Percentiles rank a stretch among this genome's conserved stretches.
Conservation (phyloP, 2,329 filamentous ascomycete species). For the Atkinsonella hypoxylon region DNA sequence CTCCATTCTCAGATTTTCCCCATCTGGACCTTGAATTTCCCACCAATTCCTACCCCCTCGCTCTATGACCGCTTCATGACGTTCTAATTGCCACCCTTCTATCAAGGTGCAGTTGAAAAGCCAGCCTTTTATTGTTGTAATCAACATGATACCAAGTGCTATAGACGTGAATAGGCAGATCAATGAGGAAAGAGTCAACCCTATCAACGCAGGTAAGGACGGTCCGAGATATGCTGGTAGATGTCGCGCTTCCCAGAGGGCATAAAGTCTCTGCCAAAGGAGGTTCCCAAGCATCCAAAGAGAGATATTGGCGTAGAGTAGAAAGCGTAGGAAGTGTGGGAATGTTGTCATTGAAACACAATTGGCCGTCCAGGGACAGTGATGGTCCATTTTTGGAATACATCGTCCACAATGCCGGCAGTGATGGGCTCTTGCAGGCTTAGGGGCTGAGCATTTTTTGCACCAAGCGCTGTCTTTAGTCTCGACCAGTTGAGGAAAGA, state of each 20-base stretch:
- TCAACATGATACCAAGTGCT: conserved; percentile 51
- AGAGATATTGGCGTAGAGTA: conserved; percentile 54
- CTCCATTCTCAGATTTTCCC: conserved; percentile 36
- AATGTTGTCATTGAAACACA: conserved; percentile 75
- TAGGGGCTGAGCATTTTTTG: conserved; percentile 60
- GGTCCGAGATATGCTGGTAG: conserved; percentile 68
- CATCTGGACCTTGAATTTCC: conserved; percentile 23
- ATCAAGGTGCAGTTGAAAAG: conserved; percentile 66
- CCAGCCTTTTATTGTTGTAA: conserved; percentile 49
- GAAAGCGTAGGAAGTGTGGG: conserved; percentile 71
- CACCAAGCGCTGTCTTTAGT: conserved; percentile 46
- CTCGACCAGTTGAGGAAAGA: conserved; percentile 28
- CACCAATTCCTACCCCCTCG: conserved; percentile 35
- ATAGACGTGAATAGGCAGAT: conserved; percentile 47
- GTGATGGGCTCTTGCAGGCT: conserved; percentile 70
- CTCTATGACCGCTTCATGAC: conserved; percentile 45
- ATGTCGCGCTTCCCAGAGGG: conserved; percentile 52
- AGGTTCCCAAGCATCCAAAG: conserved; percentile 51
- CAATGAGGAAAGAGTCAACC: conserved; percentile 49
- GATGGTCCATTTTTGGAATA: conserved; percentile 74
- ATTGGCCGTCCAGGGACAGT: conserved; percentile 76
- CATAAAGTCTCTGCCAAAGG: conserved; percentile 43
- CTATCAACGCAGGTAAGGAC: conserved; percentile 41
- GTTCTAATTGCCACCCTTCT: conserved; percentile 62
- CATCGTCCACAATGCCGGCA: conserved; percentile 66